Evolutionary conservation across 257 asterid species (phyloP).

Genomic region (Henckelia pumila): DNA sequence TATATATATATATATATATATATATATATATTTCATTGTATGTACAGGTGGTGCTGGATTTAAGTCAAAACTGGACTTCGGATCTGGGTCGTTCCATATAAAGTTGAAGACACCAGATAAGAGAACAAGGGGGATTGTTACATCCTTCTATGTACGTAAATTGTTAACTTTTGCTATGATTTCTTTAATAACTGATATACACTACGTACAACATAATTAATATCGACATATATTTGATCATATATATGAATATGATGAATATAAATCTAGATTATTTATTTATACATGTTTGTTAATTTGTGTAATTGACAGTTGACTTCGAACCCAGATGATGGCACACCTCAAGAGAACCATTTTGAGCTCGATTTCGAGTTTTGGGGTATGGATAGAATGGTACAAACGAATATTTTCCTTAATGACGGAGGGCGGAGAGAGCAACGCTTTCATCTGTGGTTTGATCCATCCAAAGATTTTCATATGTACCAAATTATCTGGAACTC

Average conservation of each 20-base stretch:
- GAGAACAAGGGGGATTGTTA: conserved; percentile 37
- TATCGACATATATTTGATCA: too few relatives aligned
- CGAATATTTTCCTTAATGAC: conserved; percentile 49
- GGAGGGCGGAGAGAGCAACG: conserved; percentile 46
- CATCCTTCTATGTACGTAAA: conserved; percentile 46
- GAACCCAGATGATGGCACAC: conserved; percentile 15
- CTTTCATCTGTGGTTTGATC: conserved; percentile 56
- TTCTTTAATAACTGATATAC: too few relatives aligned
- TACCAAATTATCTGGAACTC: conserved; percentile 55
- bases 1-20: too few relatives aligned
- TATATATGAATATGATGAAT: too few relatives aligned
- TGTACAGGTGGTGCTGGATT: conserved; percentile 50
- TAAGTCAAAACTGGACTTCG: conserved; percentile 32
- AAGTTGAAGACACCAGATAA: conserved; percentile 36
- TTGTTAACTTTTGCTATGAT: too few relatives aligned
- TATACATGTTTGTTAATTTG: too few relatives aligned
- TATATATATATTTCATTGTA: not conserved
- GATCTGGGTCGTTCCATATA: conserved; percentile 41
- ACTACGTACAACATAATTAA: too few relatives aligned
- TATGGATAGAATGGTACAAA: conserved; percentile 32
- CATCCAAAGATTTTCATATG: conserved; percentile 51
- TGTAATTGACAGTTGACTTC: conserved; percentile 33
- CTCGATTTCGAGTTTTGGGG: conserved; percentile 40
- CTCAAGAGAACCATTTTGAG: conserved; percentile 29
- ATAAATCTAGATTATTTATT: too few relatives aligned